These are phyloP conservation scores for Metschnikowia lachancei DNA, from an alignment of 805 yeast genomes.

Conservation along the genomic window DNA sequence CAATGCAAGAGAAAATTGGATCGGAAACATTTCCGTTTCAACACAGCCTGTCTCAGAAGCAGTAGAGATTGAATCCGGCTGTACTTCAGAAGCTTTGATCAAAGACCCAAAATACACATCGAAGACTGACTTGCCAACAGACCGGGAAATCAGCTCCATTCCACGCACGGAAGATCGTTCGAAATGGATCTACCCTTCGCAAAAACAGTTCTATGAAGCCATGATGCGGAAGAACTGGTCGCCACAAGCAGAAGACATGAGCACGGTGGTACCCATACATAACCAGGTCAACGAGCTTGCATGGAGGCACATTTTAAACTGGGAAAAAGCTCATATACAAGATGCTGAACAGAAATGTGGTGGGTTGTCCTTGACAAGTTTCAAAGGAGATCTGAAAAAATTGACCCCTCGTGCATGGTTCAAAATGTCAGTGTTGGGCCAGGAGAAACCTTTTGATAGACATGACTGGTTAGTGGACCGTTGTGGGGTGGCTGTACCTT, in stretches of 20 bases:
- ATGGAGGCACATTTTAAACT: slow-evolving; percentile 76
- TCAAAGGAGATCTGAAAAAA: slow-evolving; percentile 84
- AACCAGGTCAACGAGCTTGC: slow-evolving; percentile 91
- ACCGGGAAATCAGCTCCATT: slow-evolving; percentile 74
- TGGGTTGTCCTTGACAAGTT: slow-evolving; percentile 78
- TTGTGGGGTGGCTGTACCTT: slow-evolving; percentile 80
- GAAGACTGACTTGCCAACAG: slow-evolving; percentile 52
- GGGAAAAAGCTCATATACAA: slow-evolving; percentile 69
- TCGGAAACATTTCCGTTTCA: slow-evolving; percentile 30
- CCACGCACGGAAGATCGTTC: slow-evolving; percentile 63
- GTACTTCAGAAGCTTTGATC: slow-evolving; percentile 47
- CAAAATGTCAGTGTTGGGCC: slow-evolving; percentile 63
- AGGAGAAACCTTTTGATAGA: slow-evolving; percentile 84
- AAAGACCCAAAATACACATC: slow-evolving; percentile 28
- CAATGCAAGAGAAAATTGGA: slow-evolving; percentile 58
- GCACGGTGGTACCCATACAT: slow-evolving; percentile 88
- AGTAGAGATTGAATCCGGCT: slow-evolving; percentile 36
- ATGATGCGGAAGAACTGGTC: slow-evolving; percentile 89
- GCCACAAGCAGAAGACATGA: slow-evolving; percentile 81
- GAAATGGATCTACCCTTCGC: slow-evolving; percentile 95
- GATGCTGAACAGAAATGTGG: slow-evolving; percentile 58
- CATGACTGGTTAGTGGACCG: slow-evolving; percentile 92
- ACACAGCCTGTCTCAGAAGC: slow-evolving; percentile 35
- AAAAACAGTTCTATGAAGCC: slow-evolving; percentile 90
- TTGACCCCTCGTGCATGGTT: slow-evolving; percentile 82